Conservation (phyloP, 2,329 filamentous ascomycete species). For the Diaporthe sp. region DNA sequence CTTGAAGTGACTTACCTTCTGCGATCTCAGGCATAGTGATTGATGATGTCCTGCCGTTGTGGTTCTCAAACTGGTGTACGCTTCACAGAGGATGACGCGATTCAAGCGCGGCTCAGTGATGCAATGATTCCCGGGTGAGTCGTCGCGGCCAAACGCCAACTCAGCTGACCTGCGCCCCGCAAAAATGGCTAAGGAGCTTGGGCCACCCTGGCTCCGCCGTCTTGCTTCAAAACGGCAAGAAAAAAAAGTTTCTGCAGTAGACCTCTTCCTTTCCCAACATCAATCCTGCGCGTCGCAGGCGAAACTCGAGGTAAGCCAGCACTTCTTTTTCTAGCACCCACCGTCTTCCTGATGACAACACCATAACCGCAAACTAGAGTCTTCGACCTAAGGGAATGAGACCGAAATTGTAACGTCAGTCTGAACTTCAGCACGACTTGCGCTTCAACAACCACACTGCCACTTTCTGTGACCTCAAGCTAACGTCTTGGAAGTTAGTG, state of each 20-base stretch:
- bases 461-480: conserved; percentile 13
- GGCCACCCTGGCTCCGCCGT: conserved; percentile 1
- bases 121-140: background rate
- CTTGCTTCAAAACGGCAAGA: conserved; percentile 23
- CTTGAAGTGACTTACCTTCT: conserved; percentile 55
- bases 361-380: conserved; percentile 95
- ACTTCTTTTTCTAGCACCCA: conserved; percentile 22
- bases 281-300: conserved; percentile 24
- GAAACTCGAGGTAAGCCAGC: conserved; percentile 34
- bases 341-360: conserved; percentile 78
- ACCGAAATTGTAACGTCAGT: conserved; percentile 92
- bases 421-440: conserved; percentile 66
- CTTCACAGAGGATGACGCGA: conserved; percentile 15
- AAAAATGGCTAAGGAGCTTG: conserved; percentile 20
- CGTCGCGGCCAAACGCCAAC: conserved; percentile 23
- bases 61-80: background rate
- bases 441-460: conserved; percentile 31
- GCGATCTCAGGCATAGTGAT: conserved; percentile 70
- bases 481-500: conserved; percentile 31
- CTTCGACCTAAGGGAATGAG: conserved; percentile 92
- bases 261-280: conserved; percentile 26
- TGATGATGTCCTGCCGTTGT: background rate
- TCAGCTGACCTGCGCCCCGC: conserved; percentile 21
- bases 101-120: conserved; percentile 23
- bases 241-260: conserved; percentile 28